Evolutionary conservation across 1,284 basidiomycete species (phyloP), one percentile per base, ranked within the genome.

Genomic region (Naganishia liquefaciens): DNA sequence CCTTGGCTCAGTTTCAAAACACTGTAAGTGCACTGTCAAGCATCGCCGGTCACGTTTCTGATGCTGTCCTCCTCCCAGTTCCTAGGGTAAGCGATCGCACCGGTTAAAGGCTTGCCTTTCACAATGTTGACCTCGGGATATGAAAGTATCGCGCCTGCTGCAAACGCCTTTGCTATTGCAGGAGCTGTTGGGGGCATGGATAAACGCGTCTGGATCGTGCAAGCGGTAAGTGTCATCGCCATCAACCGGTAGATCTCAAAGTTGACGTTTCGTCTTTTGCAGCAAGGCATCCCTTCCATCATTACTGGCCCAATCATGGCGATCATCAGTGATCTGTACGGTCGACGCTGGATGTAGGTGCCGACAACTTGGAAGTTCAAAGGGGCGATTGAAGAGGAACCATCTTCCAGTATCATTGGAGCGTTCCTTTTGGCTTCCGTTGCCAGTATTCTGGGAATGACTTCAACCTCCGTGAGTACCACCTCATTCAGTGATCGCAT

Each of bases 251-350:
- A 49, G 17, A 10, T 9, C 13, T 6, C 23, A 15, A 6, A 6
- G 37, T 47, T 5, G 25, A 37, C 5, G 13, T 2, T 40, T 42
- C 3, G 25, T 28, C 15, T 10, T 19, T 37, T 23, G 23, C 27
- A 61, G 58, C 46, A 49, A 49, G 58, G 47, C 11, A 61, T 61
- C 44, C 58, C 58, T 30, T 61, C 58, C 46, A 61, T 61, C 28
- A 50, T 61, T 30, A 61, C 58, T 17, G 58, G 58, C 7, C 58
- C 58, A 1, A 61, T 61, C 30, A 61, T 61, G 58, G 58, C 58
- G 23, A 61, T 61, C 4, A 37, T 61, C 27, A 50, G 46, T 42
- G 58, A 61, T 49, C 23, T 61, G 13, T 61, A 50, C 27, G 58
- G 58, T 37, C 44, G 58, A 25, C 58, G 58, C 19, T 61, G 49